Evolutionary conservation across 805 yeast genomes (phyloP).

Genomic region (Yarrowia alimentaria): DNA sequence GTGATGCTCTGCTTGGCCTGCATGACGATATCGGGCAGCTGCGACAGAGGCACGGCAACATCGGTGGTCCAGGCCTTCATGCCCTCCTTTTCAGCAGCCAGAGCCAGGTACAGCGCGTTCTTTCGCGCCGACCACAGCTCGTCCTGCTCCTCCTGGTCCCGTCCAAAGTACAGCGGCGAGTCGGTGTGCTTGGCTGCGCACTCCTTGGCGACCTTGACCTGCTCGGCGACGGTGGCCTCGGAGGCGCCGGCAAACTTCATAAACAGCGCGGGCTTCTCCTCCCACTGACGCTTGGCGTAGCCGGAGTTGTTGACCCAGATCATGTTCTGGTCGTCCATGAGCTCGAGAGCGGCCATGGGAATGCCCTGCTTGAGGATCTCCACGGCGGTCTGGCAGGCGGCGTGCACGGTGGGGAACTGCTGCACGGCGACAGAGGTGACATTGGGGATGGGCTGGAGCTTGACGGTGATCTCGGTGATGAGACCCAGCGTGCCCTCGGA

Average conservation of each 20-base stretch:
- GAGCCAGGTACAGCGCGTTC: constrained; percentile 61
- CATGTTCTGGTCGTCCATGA: constrained; percentile 73
- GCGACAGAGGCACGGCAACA: constrained; percentile 77
- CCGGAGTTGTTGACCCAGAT: constrained; percentile 58
- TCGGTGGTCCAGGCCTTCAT: constrained; percentile 68
- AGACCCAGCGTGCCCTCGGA: constrained; percentile 79
- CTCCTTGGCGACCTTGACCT: constrained; percentile 47
- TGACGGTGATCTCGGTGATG: constrained; percentile 73
- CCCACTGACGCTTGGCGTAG: constrained; percentile 52
- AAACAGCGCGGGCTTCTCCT: constrained; percentile 59
- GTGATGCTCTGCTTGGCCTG: constrained; percentile 61
- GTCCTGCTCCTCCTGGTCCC: constrained; percentile 55
- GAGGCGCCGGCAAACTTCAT: constrained; percentile 60
- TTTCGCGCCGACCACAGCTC: constrained; percentile 78
- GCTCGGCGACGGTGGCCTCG: constrained; percentile 45
- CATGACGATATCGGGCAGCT: constrained; percentile 59
- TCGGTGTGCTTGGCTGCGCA: constrained; percentile 58
- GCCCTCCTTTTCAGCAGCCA: constrained; percentile 47
- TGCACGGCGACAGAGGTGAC: constrained; percentile 67
- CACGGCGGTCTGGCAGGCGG: constrained; percentile 70
- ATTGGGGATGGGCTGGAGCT: constrained; percentile 62
- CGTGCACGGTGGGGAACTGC: constrained; percentile 62
- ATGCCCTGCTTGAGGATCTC: constrained; percentile 61
- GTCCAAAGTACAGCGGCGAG: constrained; percentile 60
- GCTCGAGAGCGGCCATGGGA: constrained; percentile 70